Base-by-base conservation (phyloP, 1,284 basidiomycete species). In the Heterobasidion irregulare region DNA sequence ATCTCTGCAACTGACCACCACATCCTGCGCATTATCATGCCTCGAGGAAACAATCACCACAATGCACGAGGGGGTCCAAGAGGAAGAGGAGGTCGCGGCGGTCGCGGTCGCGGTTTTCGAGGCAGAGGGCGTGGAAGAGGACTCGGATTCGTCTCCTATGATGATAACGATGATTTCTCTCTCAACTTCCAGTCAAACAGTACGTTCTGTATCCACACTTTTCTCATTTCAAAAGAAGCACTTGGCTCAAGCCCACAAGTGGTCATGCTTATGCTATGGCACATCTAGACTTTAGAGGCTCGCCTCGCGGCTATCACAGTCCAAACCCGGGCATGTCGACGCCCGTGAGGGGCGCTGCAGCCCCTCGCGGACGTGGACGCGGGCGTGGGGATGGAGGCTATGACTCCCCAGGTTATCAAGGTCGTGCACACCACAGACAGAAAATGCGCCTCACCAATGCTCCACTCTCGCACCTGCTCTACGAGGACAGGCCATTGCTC, bases 401-500 rank as follows among this genome's bases (percentile, higher is more conserved):
- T 47, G 46, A 19, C 46, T 16, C 46, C 18, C 46, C 9, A 19
- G 46, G 18, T 6, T 16, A 32, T 19, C 15, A 3, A 10, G 18
- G 5, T 13, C 16, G 18, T 13, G 16, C 16, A 12, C 16, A 6
- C 18, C 10, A 16, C 10, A 19, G 10, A 47, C 18, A 54, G 64
- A 65, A 61, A 57, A 44, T 68, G 26, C 63, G 62, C 1, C 62
- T 59, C 16, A 66, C 73, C 50, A 49, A 48, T 6, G 73, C 74
- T 7, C 75, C 84, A 0, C 69, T 88, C 12, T 84, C 84, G 1
- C 75, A 72, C 43, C 61, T 83, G 34, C 68, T 86, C 10, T 75
- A 79, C 57, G 68, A 77, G 35, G 78, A 82, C 50, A 70, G 88
- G 36, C 86, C 85, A 2, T 70, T 82, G 0, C 71, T 89, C 12